These are phyloP conservation scores for Penicillium coprophilum DNA, from an alignment of 495 filamentous ascomycete species.

Conservation along the genomic window DNA sequence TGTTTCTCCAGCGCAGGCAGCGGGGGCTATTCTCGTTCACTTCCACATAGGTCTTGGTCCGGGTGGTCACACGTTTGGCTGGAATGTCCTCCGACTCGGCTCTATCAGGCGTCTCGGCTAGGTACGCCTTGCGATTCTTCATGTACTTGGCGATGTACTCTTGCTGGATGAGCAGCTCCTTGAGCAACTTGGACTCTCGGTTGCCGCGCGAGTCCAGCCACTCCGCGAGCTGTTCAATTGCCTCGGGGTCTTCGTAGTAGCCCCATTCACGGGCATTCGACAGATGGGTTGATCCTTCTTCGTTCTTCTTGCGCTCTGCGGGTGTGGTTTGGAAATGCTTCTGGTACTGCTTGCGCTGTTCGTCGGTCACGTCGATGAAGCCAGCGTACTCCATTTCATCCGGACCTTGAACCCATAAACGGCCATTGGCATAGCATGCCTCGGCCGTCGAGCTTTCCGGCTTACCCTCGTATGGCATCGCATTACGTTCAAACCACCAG, in stretches of 20 bases:
- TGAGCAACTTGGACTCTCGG: conserved; percentile 79
- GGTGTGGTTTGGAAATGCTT: conserved; percentile 75
- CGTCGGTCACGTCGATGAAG: conserved; percentile 73
- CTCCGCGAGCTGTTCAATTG: conserved; percentile 72
- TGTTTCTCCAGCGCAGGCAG: conserved; percentile 83
- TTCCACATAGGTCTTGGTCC: conserved; percentile 68
- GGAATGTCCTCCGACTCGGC: conserved; percentile 56
- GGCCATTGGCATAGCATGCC: conserved; percentile 88
- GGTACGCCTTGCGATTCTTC: conserved; percentile 71
- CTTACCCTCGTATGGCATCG: conserved; percentile 91
- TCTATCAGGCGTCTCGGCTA: conserved; percentile 54
- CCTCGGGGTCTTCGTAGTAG: conserved; percentile 77
- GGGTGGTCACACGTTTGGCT: conserved; percentile 71
- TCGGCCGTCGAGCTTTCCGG: conserved; percentile 83
- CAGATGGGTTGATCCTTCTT: conserved; percentile 81
- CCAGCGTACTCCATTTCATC: conserved; percentile 85
- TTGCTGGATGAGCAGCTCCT: conserved; percentile 76
- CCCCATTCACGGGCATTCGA: conserved; percentile 82
- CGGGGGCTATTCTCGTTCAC: conserved; percentile 54
- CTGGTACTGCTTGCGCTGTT: conserved; percentile 58
- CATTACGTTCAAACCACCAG: conserved; percentile 98
- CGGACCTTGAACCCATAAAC: conserved; percentile 94
- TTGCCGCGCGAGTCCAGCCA: conserved; percentile 87
- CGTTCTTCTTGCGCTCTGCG: conserved; percentile 77
- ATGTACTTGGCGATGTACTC: conserved; percentile 78